Percentiles rank a stretch among this genome's conserved stretches.
Evolutionary conservation across 2,329 filamentous ascomycete species (phyloP).

Genomic region (Colletotrichum costaricense): DNA sequence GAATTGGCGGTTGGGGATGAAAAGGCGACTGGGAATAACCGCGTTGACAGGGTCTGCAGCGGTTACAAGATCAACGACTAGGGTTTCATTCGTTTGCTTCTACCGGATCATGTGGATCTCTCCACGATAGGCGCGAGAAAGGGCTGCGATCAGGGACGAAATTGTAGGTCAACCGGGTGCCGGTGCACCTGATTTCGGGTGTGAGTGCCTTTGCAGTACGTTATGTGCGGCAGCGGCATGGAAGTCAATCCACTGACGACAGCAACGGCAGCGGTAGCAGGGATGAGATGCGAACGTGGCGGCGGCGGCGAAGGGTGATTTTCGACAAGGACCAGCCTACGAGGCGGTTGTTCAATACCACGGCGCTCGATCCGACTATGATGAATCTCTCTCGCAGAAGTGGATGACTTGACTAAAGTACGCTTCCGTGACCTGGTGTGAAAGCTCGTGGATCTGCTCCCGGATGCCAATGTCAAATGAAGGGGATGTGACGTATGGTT

Average conservation of each 20-base stretch:
- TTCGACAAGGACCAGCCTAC: constrained; percentile 9
- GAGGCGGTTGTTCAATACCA: constrained; percentile 9
- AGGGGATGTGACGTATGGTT: constrained; percentile 2
- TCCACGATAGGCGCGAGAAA: constrained; percentile 35
- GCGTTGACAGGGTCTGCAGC: constrained; percentile 42
- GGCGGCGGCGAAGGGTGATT: constrained; percentile 9
- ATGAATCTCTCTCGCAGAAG: background rate
- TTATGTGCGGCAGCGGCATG: constrained; percentile 3
- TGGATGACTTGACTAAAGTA: background rate
- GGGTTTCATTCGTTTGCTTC: constrained; percentile 53
- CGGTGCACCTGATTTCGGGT: constrained; percentile 1
- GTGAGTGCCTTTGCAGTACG: background rate
- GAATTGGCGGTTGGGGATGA: constrained; percentile 32
- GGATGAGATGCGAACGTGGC: constrained; percentile 13
- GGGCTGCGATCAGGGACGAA: constrained; percentile 3
- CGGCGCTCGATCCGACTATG: background rate
- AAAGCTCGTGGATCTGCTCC: background rate
- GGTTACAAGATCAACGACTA: constrained; percentile 47
- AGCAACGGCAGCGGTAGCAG: constrained; percentile 6
- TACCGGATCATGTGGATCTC: constrained; percentile 38
- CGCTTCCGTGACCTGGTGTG: background rate
- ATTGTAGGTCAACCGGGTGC: constrained; percentile 1
- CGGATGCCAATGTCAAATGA: constrained; percentile 2
- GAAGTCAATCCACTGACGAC: constrained; percentile 1
- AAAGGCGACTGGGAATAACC: constrained; percentile 37